Evolutionary conservation across 192 early-diverging fungal species (phyloP).

Genomic region (Coemansia umbellata): DNA sequence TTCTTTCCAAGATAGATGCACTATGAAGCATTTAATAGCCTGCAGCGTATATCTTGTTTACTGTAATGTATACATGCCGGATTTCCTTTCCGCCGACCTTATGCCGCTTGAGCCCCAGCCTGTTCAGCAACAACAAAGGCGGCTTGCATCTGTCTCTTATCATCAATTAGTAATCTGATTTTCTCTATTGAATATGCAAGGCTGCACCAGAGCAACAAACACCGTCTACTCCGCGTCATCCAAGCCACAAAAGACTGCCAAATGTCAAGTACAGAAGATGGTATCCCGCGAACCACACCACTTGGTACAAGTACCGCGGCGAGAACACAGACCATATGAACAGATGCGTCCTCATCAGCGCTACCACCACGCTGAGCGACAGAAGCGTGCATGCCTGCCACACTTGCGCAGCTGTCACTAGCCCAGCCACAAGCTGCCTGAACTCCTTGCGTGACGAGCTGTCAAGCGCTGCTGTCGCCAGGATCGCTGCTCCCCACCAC

Average conservation of each 20-base stretch:
- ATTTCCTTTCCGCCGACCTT: too few species aligned
- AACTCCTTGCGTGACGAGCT: not conserved
- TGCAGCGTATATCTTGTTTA: too few species aligned
- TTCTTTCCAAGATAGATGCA: too few species aligned
- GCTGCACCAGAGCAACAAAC: too few species aligned
- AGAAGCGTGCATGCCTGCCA: conserved; percentile 54
- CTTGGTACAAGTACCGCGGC: conserved; percentile 73
- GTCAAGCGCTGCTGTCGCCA: conserved; percentile 11
- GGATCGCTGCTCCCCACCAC: conserved; percentile 57
- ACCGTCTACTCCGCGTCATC: too few species aligned
- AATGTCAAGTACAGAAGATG: conserved; percentile 22
- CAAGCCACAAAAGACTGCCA: conserved; percentile 24
- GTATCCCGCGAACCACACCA: conserved; percentile 58
- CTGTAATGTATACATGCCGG: too few species aligned
- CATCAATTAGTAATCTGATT: too few species aligned
- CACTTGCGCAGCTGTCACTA: conserved; percentile 13
- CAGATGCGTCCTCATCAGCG: conserved; percentile 61
- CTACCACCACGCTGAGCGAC: conserved; percentile 60
- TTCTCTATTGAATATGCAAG: too few species aligned
- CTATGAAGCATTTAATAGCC: too few species aligned
- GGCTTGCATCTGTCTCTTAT: too few species aligned
- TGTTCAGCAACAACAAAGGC: too few species aligned
- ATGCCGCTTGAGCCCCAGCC: too few species aligned
- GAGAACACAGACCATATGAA: conserved; percentile 87
- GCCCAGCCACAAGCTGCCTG: not conserved